Evolutionary conservation across 768 basidiomycete species (phyloP).

Genomic region (Leccinum boreale): DNA sequence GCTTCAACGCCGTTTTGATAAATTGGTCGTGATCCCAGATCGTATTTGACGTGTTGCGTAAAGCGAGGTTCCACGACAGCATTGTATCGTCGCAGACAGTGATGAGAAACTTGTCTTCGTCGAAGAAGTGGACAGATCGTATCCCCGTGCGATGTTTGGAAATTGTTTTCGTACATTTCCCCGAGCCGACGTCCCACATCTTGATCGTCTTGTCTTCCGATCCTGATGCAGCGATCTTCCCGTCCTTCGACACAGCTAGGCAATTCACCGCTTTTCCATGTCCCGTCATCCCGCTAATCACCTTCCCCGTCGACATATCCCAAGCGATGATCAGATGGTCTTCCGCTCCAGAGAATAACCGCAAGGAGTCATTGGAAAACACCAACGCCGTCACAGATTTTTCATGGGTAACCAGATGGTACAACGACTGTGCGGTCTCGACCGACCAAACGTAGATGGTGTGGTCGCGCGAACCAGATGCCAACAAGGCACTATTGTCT

Average conservation of each 20-base stretch:
- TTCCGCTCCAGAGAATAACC: constrained; percentile 23
- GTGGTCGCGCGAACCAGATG: constrained; percentile 18
- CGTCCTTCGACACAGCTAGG: constrained; percentile 20
- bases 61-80: constrained; percentile 6
- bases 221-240: constrained; percentile 16
- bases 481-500: constrained; percentile 8
- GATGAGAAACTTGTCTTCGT: constrained; percentile 9
- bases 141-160: constrained; percentile 11
- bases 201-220: constrained; percentile 25
- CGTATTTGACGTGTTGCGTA: background rate
- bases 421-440: constrained; percentile 8
- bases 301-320: constrained; percentile 9
- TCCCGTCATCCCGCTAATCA: constrained; percentile 18
- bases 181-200: constrained; percentile 20
- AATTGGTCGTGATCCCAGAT: background rate
- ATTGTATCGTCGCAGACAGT: constrained; percentile 5
- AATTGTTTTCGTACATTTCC: constrained; percentile 13
- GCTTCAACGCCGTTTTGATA: background rate
- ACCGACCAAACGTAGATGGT: constrained; percentile 24
- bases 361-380: constrained; percentile 19
- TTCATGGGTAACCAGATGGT: constrained; percentile 14
- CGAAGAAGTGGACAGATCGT: constrained; percentile 14
- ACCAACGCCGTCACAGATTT: constrained; percentile 16
- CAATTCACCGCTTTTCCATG: constrained; percentile 15
- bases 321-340: constrained; percentile 24